Evolutionary conservation across 495 filamentous ascomycete genomes (phyloP).

Genomic region (Penicillium maclennaniae): DNA sequence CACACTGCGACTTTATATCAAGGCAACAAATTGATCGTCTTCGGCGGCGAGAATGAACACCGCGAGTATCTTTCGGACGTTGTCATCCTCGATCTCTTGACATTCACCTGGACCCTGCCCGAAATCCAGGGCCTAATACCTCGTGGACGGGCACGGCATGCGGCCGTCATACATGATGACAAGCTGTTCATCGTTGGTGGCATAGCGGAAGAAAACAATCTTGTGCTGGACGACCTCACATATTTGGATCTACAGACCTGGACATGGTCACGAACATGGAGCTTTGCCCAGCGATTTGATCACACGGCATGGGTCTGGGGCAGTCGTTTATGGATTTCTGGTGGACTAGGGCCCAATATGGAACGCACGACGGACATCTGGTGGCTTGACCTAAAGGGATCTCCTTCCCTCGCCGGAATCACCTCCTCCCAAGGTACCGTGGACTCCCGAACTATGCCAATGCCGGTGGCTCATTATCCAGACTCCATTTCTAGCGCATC

Average conservation of each 20-base stretch:
- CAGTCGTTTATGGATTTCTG: constrained; percentile 94
- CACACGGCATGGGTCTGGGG: constrained; percentile 91
- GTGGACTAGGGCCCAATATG: constrained; percentile 90
- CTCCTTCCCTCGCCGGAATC: constrained; percentile 70
- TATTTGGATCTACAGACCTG: constrained; percentile 96
- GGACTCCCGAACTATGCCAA: constrained; percentile 36
- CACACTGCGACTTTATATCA: constrained; percentile 95
- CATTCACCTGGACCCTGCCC: constrained; percentile 90
- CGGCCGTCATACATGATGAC: constrained; percentile 90
- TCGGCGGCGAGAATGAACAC: constrained; percentile 97
- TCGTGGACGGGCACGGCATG: constrained; percentile 85
- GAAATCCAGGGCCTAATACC: constrained; percentile 77
- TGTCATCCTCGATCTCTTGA: constrained; percentile 91
- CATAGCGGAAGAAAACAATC: constrained; percentile 79
- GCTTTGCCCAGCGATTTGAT: constrained; percentile 88
- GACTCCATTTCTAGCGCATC: constrained; percentile 37
- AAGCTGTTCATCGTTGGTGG: constrained; percentile 94
- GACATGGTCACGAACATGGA: constrained; percentile 96
- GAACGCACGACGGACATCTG: constrained; percentile 91
- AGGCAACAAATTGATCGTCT: constrained; percentile 89
- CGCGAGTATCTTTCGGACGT: constrained; percentile 91
- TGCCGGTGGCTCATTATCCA: constrained; percentile 40
- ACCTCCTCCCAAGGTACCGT: constrained; percentile 63
- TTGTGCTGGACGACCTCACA: constrained; percentile 89
- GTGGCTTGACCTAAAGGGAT: constrained; percentile 93